These are phyloP conservation scores for Colletotrichum viniferum DNA, from an alignment of 2,329 filamentous ascomycete species.

Conservation along the genomic window DNA sequence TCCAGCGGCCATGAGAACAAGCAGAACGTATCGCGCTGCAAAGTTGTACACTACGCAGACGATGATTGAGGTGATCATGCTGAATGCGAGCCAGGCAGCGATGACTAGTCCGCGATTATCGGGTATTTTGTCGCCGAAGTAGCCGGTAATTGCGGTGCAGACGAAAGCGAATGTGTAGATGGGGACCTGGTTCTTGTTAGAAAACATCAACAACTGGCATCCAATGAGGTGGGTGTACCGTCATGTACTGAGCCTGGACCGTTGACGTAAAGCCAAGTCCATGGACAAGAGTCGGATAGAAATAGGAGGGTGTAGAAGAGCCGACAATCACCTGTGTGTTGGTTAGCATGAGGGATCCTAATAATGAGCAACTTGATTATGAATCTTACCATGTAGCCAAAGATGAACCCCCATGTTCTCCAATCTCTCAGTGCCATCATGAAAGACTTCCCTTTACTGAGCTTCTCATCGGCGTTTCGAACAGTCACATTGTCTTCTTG, in stretches of 20 bases:
- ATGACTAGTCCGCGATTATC: conserved; percentile 52
- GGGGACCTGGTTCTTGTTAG: conserved; percentile 34
- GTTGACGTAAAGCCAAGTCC: conserved; percentile 33
- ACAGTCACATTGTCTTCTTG: conserved; percentile 64
- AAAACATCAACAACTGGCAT: not conserved
- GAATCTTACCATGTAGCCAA: conserved; percentile 42
- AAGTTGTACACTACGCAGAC: conserved; percentile 55
- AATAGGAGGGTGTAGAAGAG: conserved; percentile 34
- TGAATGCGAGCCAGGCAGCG: conserved; percentile 47
- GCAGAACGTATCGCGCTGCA: conserved; percentile 54
- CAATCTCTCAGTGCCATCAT: conserved; percentile 38
- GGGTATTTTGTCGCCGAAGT: conserved; percentile 49
- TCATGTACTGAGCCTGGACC: conserved; percentile 39
- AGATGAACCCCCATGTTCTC: conserved; percentile 42
- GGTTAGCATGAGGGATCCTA: conserved; percentile 24
- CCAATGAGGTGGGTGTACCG: conserved; percentile 24
- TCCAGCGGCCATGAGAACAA: conserved; percentile 60
- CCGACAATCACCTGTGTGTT: conserved; percentile 31
- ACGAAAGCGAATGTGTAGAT: conserved; percentile 60
- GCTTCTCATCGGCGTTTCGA: conserved; percentile 60
- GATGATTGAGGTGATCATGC: conserved; percentile 41
- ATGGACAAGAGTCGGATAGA: conserved; percentile 36
- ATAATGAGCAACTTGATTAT: accelerated
- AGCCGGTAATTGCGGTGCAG: conserved; percentile 49
- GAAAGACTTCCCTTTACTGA: conserved; percentile 3